A percentile compares a stretch with the other conserved stretches of the same genome.
phyloP scores from a whole-genome alignment of 345 rosid genomes.

The Lepidium africanum region DNA sequence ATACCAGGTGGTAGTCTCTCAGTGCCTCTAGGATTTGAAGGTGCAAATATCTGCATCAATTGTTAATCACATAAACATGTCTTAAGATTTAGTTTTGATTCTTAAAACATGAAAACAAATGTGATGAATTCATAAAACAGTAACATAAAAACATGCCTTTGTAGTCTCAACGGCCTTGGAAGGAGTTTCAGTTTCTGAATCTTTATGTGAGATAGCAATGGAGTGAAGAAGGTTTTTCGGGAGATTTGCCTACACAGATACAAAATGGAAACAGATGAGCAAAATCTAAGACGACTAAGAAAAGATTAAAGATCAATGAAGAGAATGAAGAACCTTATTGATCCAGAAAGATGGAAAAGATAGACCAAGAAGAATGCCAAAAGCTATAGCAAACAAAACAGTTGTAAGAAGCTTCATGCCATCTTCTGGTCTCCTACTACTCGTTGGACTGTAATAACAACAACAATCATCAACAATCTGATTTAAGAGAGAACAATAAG shows the following conservation, averaged over 20 bases:
- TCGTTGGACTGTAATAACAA: constrained; percentile 33
- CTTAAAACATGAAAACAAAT: constrained; percentile 3
- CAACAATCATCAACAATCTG: constrained; percentile 7
- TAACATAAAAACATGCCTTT: constrained; percentile 36
- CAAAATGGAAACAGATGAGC: neutral
- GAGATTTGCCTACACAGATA: constrained; percentile 44
- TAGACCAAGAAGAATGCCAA: constrained; percentile 72
- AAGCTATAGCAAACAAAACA: constrained; percentile 50
- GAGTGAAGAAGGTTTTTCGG: constrained; percentile 41
- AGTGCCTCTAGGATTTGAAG: constrained; percentile 86
- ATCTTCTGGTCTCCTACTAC: constrained; percentile 55
- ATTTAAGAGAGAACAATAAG: neutral
- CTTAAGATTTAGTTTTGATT: neutral
- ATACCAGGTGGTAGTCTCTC: constrained; percentile 86
- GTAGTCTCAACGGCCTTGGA: constrained; percentile 24
- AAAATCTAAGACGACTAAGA: neutral
- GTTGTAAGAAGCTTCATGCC: constrained; percentile 54
- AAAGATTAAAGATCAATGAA: neutral
- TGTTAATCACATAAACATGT: neutral
- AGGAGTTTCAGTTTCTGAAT: constrained; percentile 26
- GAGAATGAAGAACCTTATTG: constrained; percentile 44
- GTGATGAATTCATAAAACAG: neutral
- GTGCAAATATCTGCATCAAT: constrained; percentile 55
- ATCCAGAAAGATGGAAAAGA: constrained; percentile 62
- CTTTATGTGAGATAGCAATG: constrained; percentile 31